Conservation (phyloP, 495 filamentous ascomycete species). For the Niebla homalea region DNA sequence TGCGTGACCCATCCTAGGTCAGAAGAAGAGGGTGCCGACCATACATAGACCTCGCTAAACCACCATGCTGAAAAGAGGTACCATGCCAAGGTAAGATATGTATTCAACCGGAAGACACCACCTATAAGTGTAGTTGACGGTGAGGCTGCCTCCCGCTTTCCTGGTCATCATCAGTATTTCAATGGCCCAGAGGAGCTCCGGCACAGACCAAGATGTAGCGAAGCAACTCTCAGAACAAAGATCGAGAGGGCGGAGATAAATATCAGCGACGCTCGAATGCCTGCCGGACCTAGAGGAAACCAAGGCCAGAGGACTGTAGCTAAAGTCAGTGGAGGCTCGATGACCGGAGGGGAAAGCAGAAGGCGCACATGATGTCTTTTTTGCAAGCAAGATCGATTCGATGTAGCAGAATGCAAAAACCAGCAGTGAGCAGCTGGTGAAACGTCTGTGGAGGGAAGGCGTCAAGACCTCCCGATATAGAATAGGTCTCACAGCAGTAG, state of each 20-base stretch:
- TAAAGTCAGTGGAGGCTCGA: neutral
- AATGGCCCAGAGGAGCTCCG: neutral
- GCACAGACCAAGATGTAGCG: conserved; percentile 51
- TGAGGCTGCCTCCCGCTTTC: conserved; percentile 50
- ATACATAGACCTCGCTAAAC: conserved; percentile 74
- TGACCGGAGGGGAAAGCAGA: conserved; percentile 6
- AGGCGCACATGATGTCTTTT: conserved; percentile 53
- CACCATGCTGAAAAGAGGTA: conserved; percentile 68
- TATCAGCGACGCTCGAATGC: conserved; percentile 56
- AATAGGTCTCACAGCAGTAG: conserved; percentile 29
- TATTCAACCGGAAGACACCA: conserved; percentile 40
- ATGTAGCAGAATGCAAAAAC: conserved; percentile 58
- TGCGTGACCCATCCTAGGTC: conserved; percentile 60
- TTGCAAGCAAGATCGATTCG: conserved; percentile 56
- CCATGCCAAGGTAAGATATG: conserved; percentile 52
- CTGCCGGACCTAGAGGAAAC: conserved; percentile 68
- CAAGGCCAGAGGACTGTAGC: conserved; percentile 66
- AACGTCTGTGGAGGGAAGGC: conserved; percentile 74
- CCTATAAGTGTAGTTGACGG: conserved; percentile 47
- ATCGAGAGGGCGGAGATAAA: conserved; percentile 54
- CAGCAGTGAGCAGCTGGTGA: conserved; percentile 57
- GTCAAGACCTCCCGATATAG: conserved; percentile 85
- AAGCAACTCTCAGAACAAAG: conserved; percentile 73
- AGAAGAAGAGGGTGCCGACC: conserved; percentile 50
- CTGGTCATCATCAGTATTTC: conserved; percentile 10